Conservation (phyloP, 129 eudicot genomes). For the Escallonia herrerae region DNA sequence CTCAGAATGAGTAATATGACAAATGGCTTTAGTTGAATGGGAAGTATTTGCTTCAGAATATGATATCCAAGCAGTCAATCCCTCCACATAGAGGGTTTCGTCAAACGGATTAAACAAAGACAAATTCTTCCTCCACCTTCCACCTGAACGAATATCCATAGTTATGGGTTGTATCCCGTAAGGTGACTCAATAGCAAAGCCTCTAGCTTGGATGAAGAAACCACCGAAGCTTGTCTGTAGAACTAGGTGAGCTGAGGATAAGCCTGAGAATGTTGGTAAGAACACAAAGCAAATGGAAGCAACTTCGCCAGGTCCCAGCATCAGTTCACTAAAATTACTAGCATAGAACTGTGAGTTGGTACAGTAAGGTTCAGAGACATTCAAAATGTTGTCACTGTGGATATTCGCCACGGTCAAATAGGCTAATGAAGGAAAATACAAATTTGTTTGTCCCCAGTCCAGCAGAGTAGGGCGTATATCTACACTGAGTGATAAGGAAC, state of each 20-base stretch:
- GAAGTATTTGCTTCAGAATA: conserved; percentile 46
- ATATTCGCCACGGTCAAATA: conserved; percentile 48
- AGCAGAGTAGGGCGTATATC: conserved; percentile 59
- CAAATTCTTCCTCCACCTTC: conserved; percentile 44
- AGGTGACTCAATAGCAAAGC: conserved; percentile 66
- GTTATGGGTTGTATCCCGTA: conserved; percentile 44
- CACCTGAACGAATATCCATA: conserved; percentile 35
- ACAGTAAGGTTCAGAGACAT: conserved; percentile 57
- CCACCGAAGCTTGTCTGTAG: conserved; percentile 89
- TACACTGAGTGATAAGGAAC: conserved; percentile 40
- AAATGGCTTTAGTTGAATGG: conserved; percentile 36
- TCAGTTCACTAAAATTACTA: conserved; percentile 56
- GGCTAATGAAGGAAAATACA: conserved; percentile 62
- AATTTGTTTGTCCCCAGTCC: conserved; percentile 68
- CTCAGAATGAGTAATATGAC: conserved; percentile 24
- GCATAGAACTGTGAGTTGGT: conserved; percentile 76
- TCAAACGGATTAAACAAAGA: conserved; percentile 71
- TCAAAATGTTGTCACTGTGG: conserved; percentile 30
- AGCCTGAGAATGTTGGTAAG: conserved; percentile 57
- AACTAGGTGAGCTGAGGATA: conserved; percentile 57
- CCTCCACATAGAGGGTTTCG: conserved; percentile 60
- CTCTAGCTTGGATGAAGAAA: conserved; percentile 64
- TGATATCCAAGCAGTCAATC: conserved; percentile 59
- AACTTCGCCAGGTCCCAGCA: conserved; percentile 68
- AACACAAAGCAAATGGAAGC: conserved; percentile 67